phyloP scores from a whole-genome alignment of 1,284 basidiomycete species.

The Fomitiporia mediterranea region DNA sequence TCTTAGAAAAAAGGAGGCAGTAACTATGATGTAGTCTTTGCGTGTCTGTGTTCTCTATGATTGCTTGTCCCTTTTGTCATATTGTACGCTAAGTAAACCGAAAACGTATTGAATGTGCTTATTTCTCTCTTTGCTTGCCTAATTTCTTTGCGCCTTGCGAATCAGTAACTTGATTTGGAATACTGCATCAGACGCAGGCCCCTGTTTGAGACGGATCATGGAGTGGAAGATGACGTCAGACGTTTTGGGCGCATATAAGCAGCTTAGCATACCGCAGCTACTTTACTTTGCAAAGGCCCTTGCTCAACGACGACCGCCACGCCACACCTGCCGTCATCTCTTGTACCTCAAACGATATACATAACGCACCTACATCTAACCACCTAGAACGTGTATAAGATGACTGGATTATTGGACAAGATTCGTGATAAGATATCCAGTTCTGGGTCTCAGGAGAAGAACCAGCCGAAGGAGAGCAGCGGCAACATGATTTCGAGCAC shows the following conservation, averaged over 20 bases:
- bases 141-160: not conserved
- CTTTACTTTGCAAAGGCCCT: too few species aligned
- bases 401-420: constrained; percentile 22
- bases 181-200: too few species aligned
- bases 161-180: too few species aligned
- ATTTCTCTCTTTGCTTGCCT: too few species aligned
- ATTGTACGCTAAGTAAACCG: constrained; percentile 1
- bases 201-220: too few species aligned
- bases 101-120: not conserved
- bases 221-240: too few species aligned
- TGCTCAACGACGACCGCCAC: not conserved
- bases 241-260: not conserved
- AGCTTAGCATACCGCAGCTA: too few species aligned
- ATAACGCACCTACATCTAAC: not conserved
- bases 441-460: too few species aligned
- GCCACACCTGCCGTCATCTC: not conserved
- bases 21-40: too few species aligned
- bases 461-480: not conserved
- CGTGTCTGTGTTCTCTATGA: too few species aligned
- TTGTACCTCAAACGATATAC: too few species aligned
- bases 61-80: constrained; percentile 11
- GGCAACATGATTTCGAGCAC: constrained; percentile 1
- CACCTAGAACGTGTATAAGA: too few species aligned
- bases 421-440: constrained; percentile 23
- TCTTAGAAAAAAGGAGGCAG: not conserved